These are phyloP conservation scores for Erythrobasidium yunnanense DNA, from an alignment of 768 basidiomycete species.

Conservation along the genomic window DNA sequence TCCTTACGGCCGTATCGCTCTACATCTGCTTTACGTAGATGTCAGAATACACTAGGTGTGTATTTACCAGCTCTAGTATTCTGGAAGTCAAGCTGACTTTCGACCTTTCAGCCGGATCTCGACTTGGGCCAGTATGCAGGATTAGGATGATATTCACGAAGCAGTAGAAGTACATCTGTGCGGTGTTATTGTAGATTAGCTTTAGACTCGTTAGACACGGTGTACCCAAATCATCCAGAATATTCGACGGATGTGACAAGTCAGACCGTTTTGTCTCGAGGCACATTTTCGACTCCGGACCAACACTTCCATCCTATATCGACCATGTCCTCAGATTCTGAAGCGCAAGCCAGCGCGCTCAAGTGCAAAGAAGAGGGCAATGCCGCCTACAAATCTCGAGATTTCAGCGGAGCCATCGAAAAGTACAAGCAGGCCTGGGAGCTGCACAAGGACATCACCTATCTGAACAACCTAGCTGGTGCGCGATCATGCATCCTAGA, in stretches of 20 bases:
- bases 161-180: no score
- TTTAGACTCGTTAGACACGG: neutral
- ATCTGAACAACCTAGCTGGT: conserved; percentile 82
- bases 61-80: no score
- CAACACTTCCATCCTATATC: neutral
- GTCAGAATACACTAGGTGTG: no score
- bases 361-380: conserved; percentile 33
- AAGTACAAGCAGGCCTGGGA: conserved; percentile 86
- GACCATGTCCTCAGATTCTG: conserved; percentile 5
- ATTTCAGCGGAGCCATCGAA: conserved; percentile 64
- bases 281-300: neutral
- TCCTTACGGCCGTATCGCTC: conserved; percentile 10
- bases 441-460: conserved; percentile 80
- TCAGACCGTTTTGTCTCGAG: no score
- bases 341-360: conserved; percentile 26
- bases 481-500: no score
- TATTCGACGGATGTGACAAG: neutral
- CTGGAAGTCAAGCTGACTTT: no score
- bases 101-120: no score
- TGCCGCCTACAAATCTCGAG: conserved; percentile 44
- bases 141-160: no score
- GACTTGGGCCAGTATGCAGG: no score
- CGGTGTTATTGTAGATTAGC: neutral
- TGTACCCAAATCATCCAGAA: neutral
- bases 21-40: conserved; percentile 12